Evolutionary conservation across 768 basidiomycete genomes (phyloP), one percentile per base, ranked within the genome.

Genomic region (Boletellus sp.): DNA sequence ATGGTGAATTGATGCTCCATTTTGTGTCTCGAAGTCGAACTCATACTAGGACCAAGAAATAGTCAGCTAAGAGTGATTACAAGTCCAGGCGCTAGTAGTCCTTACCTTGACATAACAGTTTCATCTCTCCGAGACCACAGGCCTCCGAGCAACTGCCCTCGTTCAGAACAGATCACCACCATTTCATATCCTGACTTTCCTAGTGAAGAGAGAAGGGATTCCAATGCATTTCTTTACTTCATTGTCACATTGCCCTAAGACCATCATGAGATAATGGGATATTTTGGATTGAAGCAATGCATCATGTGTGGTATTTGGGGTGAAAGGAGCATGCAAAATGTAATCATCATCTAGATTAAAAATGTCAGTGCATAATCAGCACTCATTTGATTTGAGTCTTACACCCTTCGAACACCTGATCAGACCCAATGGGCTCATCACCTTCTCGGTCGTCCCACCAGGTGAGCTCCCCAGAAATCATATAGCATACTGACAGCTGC

Each of bases 141-240:
- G 20, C 46, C 26, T 23, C 2, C 50, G 45, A 3, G 42, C 16
- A 8, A 33, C 28, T 8, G 17, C 1, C 24, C 22, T 1, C 33
- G 42, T 45, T 12, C 57, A 28, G 32, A 70, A 64, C 4, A 40
- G 28, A 36, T 69, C 68, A 3, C 69, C 64, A 8, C 63, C 56
- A 31, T 56, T 48, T 8, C 47, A 24, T 19, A 70, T 60, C 7
- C 58, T 41, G 0, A 71, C 42, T 35, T 64, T 67, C 9, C 61
- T 63, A 58, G 61, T 65, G 3, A 49, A 45, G 39, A 52, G 47
- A 3, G 17, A 19, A 5, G 36, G 36, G 5, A 37, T 20, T 19
- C n/a, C n/a, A 5, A 37, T 16, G 6, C 36, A 17, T 37, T 37
- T 37, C 36, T 37, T 37, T 11, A 37, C 36, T 11, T 37, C 36